Evolutionary conservation across 2,329 filamentous ascomycete genomes (phyloP), one percentile per base, ranked within the genome.

Genomic region (Phaeophleospora eucalypticola): DNA sequence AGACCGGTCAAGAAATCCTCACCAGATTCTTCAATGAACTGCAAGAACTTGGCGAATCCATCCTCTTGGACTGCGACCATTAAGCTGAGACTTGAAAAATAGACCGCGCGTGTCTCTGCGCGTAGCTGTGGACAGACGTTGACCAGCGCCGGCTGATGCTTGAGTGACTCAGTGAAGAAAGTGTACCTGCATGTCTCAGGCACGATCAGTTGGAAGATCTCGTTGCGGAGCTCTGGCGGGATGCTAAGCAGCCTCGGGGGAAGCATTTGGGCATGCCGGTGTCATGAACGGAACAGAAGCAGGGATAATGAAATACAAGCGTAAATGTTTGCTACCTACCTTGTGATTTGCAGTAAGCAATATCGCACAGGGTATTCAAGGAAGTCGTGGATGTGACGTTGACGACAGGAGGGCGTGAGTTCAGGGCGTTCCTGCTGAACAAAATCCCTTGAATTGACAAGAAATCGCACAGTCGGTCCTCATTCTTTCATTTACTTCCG

Each of bases 71-170:
- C 29, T 10, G n/a, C 7, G 29, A 42, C 20, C n/a, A 42, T 4
- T 6, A 42, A 15, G 27, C 14, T 20, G 17, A 34, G 27, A 10
- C 9, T 34, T 10, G 27, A 16, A 17, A 42, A 35, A 29, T 42
- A 42, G 15, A 42, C 29, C 15, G 40, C 14, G 10, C 40, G 4
- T 18, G 19, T 15, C 29, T 42, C 40, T 14, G n/a, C 16, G 7
- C 40, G 40, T 17, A 42, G 40, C 16, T 42, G 40, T 35, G 27
- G 40, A 8, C 40, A 42, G 17, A 29, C 19, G 16, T 34, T 21
- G 9, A 41, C 18, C 15, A 41, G 39, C 21, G n/a, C 24, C 6
- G 39, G 39, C 24, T 41, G 39, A 15, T 41, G 21, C 20, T 33
- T 21, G 15, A 41, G 7, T 16, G 24, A 19, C 24, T 33, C n/a